Evolutionary conservation across 139 green algal species (phyloP), one percentile per base, ranked within the genome.

Genomic region (Coelastrella sp.): DNA sequence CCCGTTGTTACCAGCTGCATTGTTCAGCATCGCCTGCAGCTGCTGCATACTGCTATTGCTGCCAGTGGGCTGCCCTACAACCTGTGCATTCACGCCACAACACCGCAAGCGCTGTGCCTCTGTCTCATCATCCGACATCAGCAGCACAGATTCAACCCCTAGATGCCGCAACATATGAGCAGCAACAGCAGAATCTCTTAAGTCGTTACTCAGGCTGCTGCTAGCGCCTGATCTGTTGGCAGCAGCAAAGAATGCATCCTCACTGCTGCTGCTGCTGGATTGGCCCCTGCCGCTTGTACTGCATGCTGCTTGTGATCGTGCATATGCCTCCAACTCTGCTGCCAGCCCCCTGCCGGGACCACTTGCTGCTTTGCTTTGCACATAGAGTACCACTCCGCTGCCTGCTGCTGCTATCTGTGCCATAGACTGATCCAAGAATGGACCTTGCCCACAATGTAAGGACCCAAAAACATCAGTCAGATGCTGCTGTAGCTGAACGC

Each of bases 321-420:
- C 67, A 35, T 81, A 88, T 8, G 69, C 67, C 30, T 72, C 19
- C 38, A 94, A 83, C 88, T 89, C 86, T 4, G 89, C 81, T 23
- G 83, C 82, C 15, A 91, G 57, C 68, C 86, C 43, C 81, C 71
- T 81, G 69, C 59, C 59, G 5, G 53, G 23, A 2, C 19, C 48
- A 23, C 45, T 71, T 0, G 5, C 50, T 38, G 15, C 35, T 37
- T 91, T 89, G 0, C 80, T 59, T 5, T 85, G 68, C 21, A 96
- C 51, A 80, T 96, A 95, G 11, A 96, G 83, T 60, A 96, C 64
- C 67, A 95, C 89, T 4, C 93, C 93, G 0, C 48, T 32, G 15
- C 91, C 90, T 21, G 64, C 59, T 35, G 73, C 73, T 4, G 85
- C 85, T 3, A 95, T 83, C 9, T 48, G 57, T 9, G 59, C 32